Evolutionary conservation across 164 flowering plant species (phyloP).

Genomic region (Vitis vinifera): ASM3070453v1 NC_081818.1:21854001-21854500

Average conservation of each 20-base stretch:
- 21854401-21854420: constrained; percentile 13
- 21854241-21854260: constrained; percentile 8
- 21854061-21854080: constrained; percentile 26
- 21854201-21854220: constrained; percentile 11
- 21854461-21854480: constrained; percentile 4
- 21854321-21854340: constrained; percentile 15
- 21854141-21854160: background rate
- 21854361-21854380: constrained; percentile 16
- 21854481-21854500: constrained; percentile 9
- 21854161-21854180: constrained; percentile 1
- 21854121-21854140: constrained; percentile 18
- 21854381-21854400: constrained; percentile 9
- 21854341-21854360: constrained; percentile 19
- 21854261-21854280: constrained; percentile 4
- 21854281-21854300: constrained; percentile 11
- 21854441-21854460: constrained; percentile 6
- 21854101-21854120: constrained; percentile 37
- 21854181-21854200: constrained; percentile 4
- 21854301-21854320: constrained; percentile 5
- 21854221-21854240: constrained; percentile 3
- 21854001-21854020: constrained; percentile 24
- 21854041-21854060: constrained; percentile 29
- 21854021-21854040: constrained; percentile 23
- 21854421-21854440: constrained; percentile 8
- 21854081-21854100: constrained; percentile 19